Conservation (phyloP, 75 land plant species). For the Cunninghamia lanceolata region DNA sequence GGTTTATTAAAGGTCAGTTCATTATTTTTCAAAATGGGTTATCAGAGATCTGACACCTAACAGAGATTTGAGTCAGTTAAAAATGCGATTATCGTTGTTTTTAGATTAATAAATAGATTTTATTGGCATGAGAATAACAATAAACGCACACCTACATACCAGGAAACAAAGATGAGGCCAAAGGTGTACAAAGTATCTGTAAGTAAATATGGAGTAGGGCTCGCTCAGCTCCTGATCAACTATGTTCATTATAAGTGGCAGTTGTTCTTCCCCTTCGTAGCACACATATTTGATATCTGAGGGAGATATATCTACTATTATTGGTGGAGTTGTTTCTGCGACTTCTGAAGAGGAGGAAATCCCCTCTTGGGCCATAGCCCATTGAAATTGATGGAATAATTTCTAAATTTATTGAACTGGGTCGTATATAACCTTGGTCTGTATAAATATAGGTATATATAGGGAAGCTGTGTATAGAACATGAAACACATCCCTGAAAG, state of each 20-base stretch:
- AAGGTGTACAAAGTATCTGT: conserved; percentile 91
- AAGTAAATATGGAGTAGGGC: conserved; percentile 99
- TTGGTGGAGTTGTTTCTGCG: not conserved
- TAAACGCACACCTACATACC: conserved; percentile 24
- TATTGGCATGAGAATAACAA: not conserved
- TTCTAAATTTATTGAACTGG: not conserved
- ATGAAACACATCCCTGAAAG: not conserved
- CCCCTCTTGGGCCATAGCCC: conserved; percentile 2
- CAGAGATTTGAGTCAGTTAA: not conserved
- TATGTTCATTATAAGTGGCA: conserved; percentile 79
- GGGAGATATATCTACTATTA: not conserved
- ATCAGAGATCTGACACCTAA: not conserved
- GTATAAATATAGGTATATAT: not conserved
- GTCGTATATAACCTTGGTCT: not conserved
- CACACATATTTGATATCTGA: conserved; percentile 74
- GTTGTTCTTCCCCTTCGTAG: conserved; percentile 94
- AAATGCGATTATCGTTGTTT: not conserved
- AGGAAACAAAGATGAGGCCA: conserved; percentile 97
- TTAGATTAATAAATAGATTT: not conserved
- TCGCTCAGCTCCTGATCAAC: conserved; percentile 97
- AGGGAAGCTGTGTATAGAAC: not conserved
- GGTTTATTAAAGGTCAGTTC: not conserved
- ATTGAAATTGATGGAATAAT: not conserved
- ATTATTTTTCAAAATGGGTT: not conserved
- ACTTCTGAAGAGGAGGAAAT: not conserved